Evolutionary conservation across 257 asterid species (phyloP), one percentile per base, ranked within the genome.

Genomic region (Catharanthus roseus): DNA sequence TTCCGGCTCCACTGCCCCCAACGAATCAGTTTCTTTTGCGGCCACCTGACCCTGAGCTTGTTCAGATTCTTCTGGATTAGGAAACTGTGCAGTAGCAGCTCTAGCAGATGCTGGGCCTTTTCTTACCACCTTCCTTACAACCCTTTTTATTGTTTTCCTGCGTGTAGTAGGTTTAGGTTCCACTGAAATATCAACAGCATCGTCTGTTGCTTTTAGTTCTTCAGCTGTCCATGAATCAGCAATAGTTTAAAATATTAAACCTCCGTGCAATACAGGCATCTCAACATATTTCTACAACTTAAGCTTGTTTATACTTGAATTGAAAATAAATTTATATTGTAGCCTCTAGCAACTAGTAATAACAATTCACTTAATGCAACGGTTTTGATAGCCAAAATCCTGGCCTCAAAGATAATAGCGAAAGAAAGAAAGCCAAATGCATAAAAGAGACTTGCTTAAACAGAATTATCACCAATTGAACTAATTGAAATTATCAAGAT

Each of bases 71-170:
- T 13, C 82, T 57, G 82, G 51, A 72, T 42, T 72, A 29, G 64
- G 72, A 67, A 68, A 54, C 72, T 65, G 69, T 47, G 67, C 72
- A 41, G 68, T 47, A 71, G 73, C 75, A 67, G 77, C 70, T 75
- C 71, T 73, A 70, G 78, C 74, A 23, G 82, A 75, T 44, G 67
- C 58, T 76, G 82, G 76, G 50, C 62, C 55, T 72, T 71, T 87
- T 65, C 62, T 81, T n/a, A 82, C 73, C 70, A 77, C 80, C 69
- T 71, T 83, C 80, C 77, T 82, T 33, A 81, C 84, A n/a, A 79
- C 82, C 82, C 60, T 86, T 76, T 72, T 77, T 50, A 78, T 73
- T 50, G 66, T 72, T 81, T 74, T 84, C 45, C 67, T 68, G 18
- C 80, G 74, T 56, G 79, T 63, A 38, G 65, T 71, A 71, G 84